Conservation (phyloP, 306 rosid species). For the Luffa acutangula region DNA sequence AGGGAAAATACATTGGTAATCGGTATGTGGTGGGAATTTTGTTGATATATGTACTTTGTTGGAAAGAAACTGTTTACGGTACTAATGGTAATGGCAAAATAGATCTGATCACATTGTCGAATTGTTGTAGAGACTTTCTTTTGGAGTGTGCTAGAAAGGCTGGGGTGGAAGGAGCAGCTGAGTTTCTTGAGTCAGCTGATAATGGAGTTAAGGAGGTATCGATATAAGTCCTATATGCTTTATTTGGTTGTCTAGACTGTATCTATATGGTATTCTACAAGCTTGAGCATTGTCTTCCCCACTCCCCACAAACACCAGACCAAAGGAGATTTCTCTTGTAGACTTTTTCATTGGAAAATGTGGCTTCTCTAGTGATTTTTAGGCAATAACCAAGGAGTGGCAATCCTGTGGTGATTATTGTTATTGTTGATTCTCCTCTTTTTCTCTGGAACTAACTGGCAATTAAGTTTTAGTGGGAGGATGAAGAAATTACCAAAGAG, state of each 20-base stretch:
- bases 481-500: neutral
- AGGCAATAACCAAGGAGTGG: neutral
- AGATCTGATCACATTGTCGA: neutral
- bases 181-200: constrained; percentile 65
- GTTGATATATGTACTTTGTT: neutral
- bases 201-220: constrained; percentile 72
- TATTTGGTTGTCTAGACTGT: neutral
- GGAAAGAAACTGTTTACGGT: neutral
- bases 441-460: neutral
- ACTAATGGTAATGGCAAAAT: neutral
- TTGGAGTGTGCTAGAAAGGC: constrained; percentile 63
- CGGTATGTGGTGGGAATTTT: constrained; percentile 26
- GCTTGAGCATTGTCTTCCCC: neutral
- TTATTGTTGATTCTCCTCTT: neutral
- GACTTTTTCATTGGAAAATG: neutral
- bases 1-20: constrained; percentile 78
- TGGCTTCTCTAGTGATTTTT: neutral
- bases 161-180: constrained; percentile 71
- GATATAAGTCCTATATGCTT: neutral
- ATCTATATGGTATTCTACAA: neutral
- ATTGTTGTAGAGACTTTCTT: constrained; percentile 63
- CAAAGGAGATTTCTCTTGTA: neutral
- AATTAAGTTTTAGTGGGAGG: neutral
- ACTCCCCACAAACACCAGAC: neutral
- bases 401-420: neutral